Evolutionary conservation across 2,329 filamentous ascomycete species (phyloP).

Genomic region (Clonostachys sp.): DNA sequence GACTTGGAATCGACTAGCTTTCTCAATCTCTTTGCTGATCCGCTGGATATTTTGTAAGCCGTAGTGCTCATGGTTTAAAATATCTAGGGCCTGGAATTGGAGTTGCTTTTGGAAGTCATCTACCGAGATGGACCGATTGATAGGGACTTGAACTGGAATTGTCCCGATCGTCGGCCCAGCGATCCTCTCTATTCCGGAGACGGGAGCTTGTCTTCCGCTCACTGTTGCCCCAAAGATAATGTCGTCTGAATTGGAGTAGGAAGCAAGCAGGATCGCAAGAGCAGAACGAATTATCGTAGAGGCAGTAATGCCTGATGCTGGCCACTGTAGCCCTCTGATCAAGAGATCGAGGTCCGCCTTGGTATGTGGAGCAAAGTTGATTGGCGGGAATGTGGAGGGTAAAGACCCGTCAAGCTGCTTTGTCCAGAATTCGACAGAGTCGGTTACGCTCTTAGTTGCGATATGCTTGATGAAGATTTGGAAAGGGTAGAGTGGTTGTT

Average conservation of each 20-base stretch:
- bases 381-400: not conserved
- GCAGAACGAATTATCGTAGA: conserved; percentile 15
- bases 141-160: conserved; percentile 1
- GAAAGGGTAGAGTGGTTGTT: too few species aligned
- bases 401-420: too few species aligned
- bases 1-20: not conserved
- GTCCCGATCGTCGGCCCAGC: conserved; percentile 4
- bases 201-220: conserved; percentile 2
- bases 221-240: conserved; percentile 2
- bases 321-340: too few species aligned
- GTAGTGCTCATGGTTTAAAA: conserved; percentile 13
- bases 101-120: conserved; percentile 1
- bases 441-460: too few species aligned
- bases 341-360: too few species aligned
- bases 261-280: conserved; percentile 14
- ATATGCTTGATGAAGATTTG: too few species aligned
- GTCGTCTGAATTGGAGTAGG: conserved; percentile 7
- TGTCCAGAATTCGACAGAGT: too few species aligned
- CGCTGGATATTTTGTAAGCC: conserved; percentile 10
- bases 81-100: conserved; percentile 11
- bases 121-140: not conserved
- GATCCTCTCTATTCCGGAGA: conserved; percentile 2
- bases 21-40: conserved; percentile 2
- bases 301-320: too few species aligned
- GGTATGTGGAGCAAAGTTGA: too few species aligned